Base-by-base conservation (phyloP, 2,329 filamentous ascomycete genomes). In the Golovinomyces cichoracearum region DNA sequence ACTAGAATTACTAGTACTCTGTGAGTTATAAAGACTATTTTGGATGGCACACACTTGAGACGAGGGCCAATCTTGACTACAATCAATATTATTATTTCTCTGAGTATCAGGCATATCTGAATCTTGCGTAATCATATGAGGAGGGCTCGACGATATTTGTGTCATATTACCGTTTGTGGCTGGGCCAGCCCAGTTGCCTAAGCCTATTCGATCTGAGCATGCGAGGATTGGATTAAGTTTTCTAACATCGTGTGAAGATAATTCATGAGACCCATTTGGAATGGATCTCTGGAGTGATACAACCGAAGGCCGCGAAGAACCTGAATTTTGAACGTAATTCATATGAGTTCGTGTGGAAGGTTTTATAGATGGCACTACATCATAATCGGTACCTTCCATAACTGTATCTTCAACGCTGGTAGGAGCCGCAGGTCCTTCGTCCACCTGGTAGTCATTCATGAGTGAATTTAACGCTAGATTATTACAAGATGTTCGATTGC, bases 101-200 rank as follows among this genome's bases (percentile, higher is more conserved):
- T 61, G 60, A 1, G 74, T 78, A 60, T 78, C 74, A 15, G 71
- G 71, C 22, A 76, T 49, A 40, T 62, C 56, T 12, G 55, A 57
- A 50, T 61, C 60, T 13, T 51, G 45, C 6, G 45, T 52, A n/a
- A 51, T 40, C 40, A 49, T 52, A 13, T 58, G 53, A 13, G 56
- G 33, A 17, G 57, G 57, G 50, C 57, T 60, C 7, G 56, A 56
- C 52, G 57, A 50, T 50, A 57, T 47, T 51, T 56, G 48, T 53
- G 59, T 47, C 37, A 51, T 57, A 57, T 65, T 63, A 19, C 80
- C 80, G 52, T 85, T 84, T 2, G 78, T 82, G 50, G 72, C 70
- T 59, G 86, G 80, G 0, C 80, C 83, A 60, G 79, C 78, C 61
- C 72, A 71, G 53, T 73, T 71, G 2, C 73, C 76, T 1, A 74